Evolutionary conservation across 805 yeast genomes (phyloP), one percentile per base, ranked within the genome.

Genomic region (Monosporozyma yasuniensis): DNA sequence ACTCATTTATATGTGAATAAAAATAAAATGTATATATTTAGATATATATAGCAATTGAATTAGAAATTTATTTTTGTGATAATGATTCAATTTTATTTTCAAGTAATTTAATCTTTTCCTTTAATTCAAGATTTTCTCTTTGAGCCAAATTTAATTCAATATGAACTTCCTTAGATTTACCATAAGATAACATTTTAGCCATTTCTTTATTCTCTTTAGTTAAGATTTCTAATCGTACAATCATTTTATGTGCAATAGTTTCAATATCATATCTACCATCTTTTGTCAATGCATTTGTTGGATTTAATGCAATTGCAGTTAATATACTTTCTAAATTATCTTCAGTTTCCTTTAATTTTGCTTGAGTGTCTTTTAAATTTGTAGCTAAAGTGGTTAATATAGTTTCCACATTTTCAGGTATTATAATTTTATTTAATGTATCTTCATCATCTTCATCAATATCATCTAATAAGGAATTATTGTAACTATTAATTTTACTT

Each of bases 211-310:
- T 87, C 61, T 87, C 95, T 44, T 74, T 76, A 18, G 78, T 78
- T 52, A 87, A 67, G 50, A 75, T 69, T 48, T 78, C 77, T 54
- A 87, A 58, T 57, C 85, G 79, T 39, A 75, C 73, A 38, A 87
- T 71, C 51, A 86, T 78, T 57, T 82, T 81, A 61, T 87, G 93
- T 12, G 90, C 80, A 44, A 85, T 67, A 49, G 85, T 89, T 58
- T 84, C 81, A 47, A 79, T 83, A 58, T 87, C 95, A 61, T 78
- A 83, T 50, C 83, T 71, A 2, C 88, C 89, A 50, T 72, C 66
- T 32, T 72, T 71, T 1, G 80, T 78, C 21, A 70, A 63, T 1
- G 68, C 54, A 47, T 74, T 76, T 10, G 68, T 61, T 4, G 83
- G 82, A 52, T 75, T 75, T 47, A 78, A 56, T 1, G 80, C 71